Base-by-base conservation (phyloP, 2,329 filamentous ascomycete genomes). In the Sodiomyces alkalinus region DNA sequence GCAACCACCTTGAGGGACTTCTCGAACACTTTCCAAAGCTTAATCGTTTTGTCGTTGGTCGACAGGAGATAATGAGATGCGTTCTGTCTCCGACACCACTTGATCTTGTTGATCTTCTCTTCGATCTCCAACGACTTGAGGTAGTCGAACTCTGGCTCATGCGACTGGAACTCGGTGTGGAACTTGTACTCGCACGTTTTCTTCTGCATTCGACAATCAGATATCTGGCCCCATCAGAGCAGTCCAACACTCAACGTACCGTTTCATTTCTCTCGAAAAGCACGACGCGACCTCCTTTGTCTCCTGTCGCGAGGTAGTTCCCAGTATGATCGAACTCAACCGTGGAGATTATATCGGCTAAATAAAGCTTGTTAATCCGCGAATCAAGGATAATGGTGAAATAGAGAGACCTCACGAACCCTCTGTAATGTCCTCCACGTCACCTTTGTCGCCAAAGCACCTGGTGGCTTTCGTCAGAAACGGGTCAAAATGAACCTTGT, bases 81-180 rank as follows among this genome's bases (percentile, higher is more conserved):
- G 65, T 98, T 98, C 59, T 96, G 87, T 58, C 90, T 78, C 50
- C 80, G 77, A 56, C 90, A 98, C 90, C 90, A 98, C 58, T 96
- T 98, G 62, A 98, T 98, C 68, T 98, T 98, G 70, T 98, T 98
- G 69, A 98, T 98, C 64, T 98, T 98, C 60, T 98, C 90, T 68
- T 98, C 90, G 49, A 98, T 98, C 59, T 98, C 90, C 44, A 98
- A 70, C 19, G 90, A 98, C 60, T 98, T 98, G 41, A 98, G 73
- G 55, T 98, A 98, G 57, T 98, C 90, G 56, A 98, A 98, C 58
- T 98, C 90, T 38, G 90, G 90, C 53, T 98, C 90, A 62, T 98
- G 90, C 45, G 90, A 98, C 63, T 98, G 90, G 47, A 98, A 98
- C 52, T 98, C 90, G 54, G 90, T 98, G 57, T 98, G 90, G 56